phyloP scores from a whole-genome alignment of 306 rosid genomes.

The Vicia sativa region DNA sequence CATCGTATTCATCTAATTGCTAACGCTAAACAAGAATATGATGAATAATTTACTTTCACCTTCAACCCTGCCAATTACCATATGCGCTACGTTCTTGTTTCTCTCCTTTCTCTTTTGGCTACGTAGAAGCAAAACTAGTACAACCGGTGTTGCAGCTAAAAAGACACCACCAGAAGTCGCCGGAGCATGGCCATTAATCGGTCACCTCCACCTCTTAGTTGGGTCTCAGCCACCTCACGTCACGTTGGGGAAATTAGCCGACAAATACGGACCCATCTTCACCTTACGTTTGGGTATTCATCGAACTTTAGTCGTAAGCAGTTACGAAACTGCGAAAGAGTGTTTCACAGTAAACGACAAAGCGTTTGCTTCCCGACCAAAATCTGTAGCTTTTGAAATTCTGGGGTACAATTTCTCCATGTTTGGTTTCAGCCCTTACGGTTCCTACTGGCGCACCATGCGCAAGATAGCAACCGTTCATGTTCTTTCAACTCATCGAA shows the following conservation, averaged over 20 bases:
- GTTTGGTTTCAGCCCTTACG: conserved; percentile 42
- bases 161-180: conserved; percentile 35
- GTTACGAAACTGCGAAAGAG: conserved; percentile 40
- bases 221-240: conserved; percentile 15
- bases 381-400: conserved; percentile 29
- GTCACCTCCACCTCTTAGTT: conserved; percentile 40
- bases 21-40: not conserved
- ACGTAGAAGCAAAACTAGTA: not conserved
- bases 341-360: conserved; percentile 45
- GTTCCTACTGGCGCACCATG: conserved; percentile 49
- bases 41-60: not conserved
- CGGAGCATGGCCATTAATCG: conserved; percentile 44
- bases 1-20: not conserved
- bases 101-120: not conserved
- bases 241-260: conserved; percentile 6
- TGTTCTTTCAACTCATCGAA: conserved; percentile 33
- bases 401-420: conserved; percentile 37
- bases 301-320: conserved; percentile 30
- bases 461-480: conserved; percentile 42
- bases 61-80: not conserved
- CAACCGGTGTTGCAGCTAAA: not conserved
- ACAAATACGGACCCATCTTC: conserved; percentile 36
- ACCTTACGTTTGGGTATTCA: conserved; percentile 31
- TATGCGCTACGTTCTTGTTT: conserved; percentile 5
- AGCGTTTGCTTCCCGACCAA: conserved; percentile 40